Percentiles rank a stretch among this genome's conserved stretches.
phyloP scores from a whole-genome alignment of 2,329 filamentous ascomycete species.

The Colletotrichum graminicola region DNA sequence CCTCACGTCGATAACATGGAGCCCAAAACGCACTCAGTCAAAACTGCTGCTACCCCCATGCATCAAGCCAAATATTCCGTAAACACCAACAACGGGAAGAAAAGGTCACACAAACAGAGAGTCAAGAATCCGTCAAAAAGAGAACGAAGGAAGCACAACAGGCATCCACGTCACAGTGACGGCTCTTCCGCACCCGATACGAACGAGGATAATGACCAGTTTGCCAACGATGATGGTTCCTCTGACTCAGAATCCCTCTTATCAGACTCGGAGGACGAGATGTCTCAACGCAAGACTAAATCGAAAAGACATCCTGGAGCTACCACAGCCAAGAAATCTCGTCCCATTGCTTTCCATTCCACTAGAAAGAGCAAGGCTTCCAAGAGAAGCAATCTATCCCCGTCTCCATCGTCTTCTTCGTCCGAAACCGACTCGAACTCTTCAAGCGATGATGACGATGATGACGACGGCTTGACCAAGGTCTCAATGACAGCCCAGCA shows the following conservation, averaged over 20 bases:
- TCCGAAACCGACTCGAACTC: conserved; percentile 1
- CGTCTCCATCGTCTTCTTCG: conserved; percentile 2
- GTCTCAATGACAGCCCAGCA: conserved; percentile 19
- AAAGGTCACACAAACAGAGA: conserved; percentile 2
- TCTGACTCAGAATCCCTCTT: conserved; percentile 10
- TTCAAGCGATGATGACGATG: background rate
- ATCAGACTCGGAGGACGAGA: background rate
- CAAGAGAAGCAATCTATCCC: conserved; percentile 1
- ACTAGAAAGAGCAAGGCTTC: background rate
- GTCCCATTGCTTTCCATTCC: background rate
- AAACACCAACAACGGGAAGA: background rate
- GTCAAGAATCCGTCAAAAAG: conserved; percentile 10
- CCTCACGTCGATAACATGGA: background rate
- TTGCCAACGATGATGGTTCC: background rate
- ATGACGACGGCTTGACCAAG: conserved; percentile 10
- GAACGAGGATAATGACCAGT: background rate
- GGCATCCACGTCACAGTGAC: background rate
- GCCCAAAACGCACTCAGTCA: background rate
- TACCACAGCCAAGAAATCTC: conserved; percentile 17
- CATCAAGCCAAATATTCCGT: background rate
- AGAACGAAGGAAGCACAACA: conserved; percentile 17
- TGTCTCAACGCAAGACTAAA: conserved; percentile 4
- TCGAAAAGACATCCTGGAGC: conserved; percentile 1
- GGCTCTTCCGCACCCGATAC: background rate
- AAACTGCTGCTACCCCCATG: background rate